Evolutionary conservation across 2,329 filamentous ascomycete genomes (phyloP), one percentile per base, ranked within the genome.

Genomic region (Phialophora verrucosa): DNA sequence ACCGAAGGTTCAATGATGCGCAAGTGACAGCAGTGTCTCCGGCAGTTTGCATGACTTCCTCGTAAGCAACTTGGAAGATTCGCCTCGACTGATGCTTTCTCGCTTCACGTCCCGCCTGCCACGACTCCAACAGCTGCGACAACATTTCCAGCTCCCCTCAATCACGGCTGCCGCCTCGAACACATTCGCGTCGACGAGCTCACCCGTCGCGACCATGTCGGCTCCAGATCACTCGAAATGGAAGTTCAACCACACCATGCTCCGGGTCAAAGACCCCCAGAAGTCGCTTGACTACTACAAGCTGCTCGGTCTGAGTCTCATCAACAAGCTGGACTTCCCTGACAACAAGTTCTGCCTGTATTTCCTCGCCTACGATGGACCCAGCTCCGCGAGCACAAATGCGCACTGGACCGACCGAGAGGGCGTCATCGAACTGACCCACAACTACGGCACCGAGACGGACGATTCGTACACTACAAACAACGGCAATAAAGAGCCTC

Each of bases 331-430:
- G 55, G 83, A 90, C 69, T 91, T 92, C 75, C 91, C 93, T 14
- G 93, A 97, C 67, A 88, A 87, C 78, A 97, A 96, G 76, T 98
- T 98, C 79, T 92, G 95, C 74, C 87, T 97, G 31, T 98, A 98
- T 84, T 98, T 98, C 82, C 85, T 99, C 67, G 93, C 90, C 66
- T 98, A 96, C 81, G 90, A 97, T 76, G 86, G 87, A 35, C 87
- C 92, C 10, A 83, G 86, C 44, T 90, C 94, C 14, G 81, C 87
- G n/a, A 95, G 91, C 10, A 83, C 86, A 64, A 90, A 89, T 74
- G 88, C 88, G 70, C 87, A 89, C 75, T 93, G 90, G 82, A 87
- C 85, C 5, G 92, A 97, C 79, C 90, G 95, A 62, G 90, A 96
- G 79, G 95, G 92, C 55, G 85, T 98, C 49, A 88, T 99, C 71